phyloP scores from a whole-genome alignment of 352 stramenopile species.

The Phytophthora chlamydospora region DNA sequence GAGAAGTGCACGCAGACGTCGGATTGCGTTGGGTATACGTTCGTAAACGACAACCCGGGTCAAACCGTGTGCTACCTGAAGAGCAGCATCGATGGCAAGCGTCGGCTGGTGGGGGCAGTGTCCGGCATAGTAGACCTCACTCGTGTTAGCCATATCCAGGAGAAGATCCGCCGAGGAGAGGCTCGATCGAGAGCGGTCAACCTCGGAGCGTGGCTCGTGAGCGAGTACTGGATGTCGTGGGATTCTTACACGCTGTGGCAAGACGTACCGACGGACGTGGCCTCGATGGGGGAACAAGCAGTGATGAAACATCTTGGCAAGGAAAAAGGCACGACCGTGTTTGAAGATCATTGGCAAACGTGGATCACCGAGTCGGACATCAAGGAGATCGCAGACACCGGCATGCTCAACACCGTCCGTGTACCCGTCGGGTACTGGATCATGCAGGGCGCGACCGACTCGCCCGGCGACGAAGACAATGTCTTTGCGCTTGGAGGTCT shows the following conservation, averaged over 20 bases:
- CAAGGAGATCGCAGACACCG: slow-evolving; percentile 14
- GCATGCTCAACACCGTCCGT: slow-evolving; percentile 48
- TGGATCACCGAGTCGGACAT: slow-evolving; percentile 11
- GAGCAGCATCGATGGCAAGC: slow-evolving; percentile 14
- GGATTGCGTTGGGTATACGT: slow-evolving; percentile 40
- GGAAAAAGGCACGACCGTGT: not conserved
- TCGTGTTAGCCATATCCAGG: slow-evolving; percentile 3
- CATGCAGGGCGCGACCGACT: slow-evolving; percentile 21
- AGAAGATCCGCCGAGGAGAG: not conserved
- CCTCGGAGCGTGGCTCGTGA: slow-evolving; percentile 10
- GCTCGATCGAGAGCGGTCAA: slow-evolving; percentile 8
- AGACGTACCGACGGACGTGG: slow-evolving; percentile 3
- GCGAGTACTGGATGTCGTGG: slow-evolving; percentile 15
- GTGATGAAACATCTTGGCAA: slow-evolving; percentile 13
- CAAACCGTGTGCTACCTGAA: slow-evolving; percentile 35
- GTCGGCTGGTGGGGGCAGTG: slow-evolving; percentile 10
- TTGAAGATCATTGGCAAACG: slow-evolving; percentile 3
- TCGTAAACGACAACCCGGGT: slow-evolving; percentile 36
- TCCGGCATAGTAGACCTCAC: slow-evolving; percentile 3
- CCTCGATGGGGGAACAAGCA: slow-evolving; percentile 7
- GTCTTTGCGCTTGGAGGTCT: slow-evolving; percentile 30
- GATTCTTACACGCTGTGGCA: slow-evolving; percentile 10
- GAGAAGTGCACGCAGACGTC: slow-evolving; percentile 20
- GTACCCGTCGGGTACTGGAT: slow-evolving; percentile 51
- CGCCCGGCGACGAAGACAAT: slow-evolving; percentile 2